Conservation (phyloP, 768 basidiomycete genomes). For the Neoboletus subvelutipes region DNA sequence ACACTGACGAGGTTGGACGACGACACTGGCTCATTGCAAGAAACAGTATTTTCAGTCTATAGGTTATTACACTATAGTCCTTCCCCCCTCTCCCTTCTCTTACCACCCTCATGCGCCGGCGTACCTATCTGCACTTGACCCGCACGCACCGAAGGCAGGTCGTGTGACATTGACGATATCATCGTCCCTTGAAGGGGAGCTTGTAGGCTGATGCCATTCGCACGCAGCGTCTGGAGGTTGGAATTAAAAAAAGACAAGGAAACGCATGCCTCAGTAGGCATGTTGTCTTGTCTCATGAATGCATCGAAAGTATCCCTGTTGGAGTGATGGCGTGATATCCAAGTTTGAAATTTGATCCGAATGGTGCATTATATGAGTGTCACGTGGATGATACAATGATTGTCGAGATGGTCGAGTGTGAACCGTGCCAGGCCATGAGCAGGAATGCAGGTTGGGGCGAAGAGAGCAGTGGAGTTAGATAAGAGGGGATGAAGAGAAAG, state of each 20-base stretch:
- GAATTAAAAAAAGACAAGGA: background rate
- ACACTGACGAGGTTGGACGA: background rate
- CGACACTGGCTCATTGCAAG: background rate
- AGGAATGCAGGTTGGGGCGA: slow-evolving; percentile 2
- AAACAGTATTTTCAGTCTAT: slow-evolving; percentile 1
- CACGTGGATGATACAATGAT: slow-evolving; percentile 8
- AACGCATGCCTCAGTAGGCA: background rate
- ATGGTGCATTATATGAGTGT: slow-evolving; percentile 1
- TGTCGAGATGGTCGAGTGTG: background rate
- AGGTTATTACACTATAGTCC: slow-evolving; percentile 19
- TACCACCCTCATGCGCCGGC: background rate
- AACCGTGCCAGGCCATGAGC: slow-evolving; percentile 3
- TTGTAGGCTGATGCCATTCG: background rate
- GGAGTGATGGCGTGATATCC: background rate
- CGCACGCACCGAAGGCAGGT: background rate
- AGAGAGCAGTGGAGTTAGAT: slow-evolving; percentile 10
- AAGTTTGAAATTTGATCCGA: slow-evolving; percentile 1
- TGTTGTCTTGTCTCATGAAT: background rate
- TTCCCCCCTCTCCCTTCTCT: background rate
- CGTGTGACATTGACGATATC: background rate
- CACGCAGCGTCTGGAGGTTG: too few species aligned
- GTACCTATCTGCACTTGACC: slow-evolving; percentile 9
- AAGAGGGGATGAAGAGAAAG: slow-evolving; percentile 6
- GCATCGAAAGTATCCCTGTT: background rate
- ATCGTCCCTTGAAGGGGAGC: background rate